These are phyloP conservation scores for Mycena crocata DNA, from an alignment of 768 basidiomycete species.

Conservation along the genomic window DNA sequence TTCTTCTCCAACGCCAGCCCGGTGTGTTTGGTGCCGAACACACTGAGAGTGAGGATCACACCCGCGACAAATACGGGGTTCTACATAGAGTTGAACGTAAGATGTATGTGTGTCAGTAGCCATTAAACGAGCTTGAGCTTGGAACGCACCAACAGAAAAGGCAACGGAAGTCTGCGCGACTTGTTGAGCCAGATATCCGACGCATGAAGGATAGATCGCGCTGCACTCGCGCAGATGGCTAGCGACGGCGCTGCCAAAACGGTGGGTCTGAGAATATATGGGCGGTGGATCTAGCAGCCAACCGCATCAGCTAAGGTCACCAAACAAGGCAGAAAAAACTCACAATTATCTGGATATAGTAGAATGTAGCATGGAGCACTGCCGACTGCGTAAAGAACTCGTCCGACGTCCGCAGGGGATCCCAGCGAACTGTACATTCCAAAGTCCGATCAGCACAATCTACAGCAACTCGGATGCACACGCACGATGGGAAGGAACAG, in stretches of 20 bases:
- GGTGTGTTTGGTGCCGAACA: neutral
- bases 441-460: neutral
- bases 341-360: slow-evolving; percentile 60
- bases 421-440: slow-evolving; percentile 48
- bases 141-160: slow-evolving; percentile 4
- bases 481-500: slow-evolving; percentile 58
- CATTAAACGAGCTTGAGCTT: neutral
- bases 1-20: neutral
- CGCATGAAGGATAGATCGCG: slow-evolving; percentile 19
- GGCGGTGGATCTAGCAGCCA: slow-evolving; percentile 38
- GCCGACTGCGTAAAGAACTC: slow-evolving; percentile 55
- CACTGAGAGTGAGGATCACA: neutral
- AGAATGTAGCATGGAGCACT: slow-evolving; percentile 51
- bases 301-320: slow-evolving; percentile 26
- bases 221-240: slow-evolving; percentile 27
- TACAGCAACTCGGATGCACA: neutral
- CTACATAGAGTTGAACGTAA: neutral
- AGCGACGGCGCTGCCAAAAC: slow-evolving; percentile 23
- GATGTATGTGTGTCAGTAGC: neutral
- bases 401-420: slow-evolving; percentile 42
- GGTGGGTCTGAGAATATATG: slow-evolving; percentile 17
- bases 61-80: slow-evolving; percentile 7
- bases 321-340: slow-evolving; percentile 64
- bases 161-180: neutral
- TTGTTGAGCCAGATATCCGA: slow-evolving; percentile 23